These are phyloP conservation scores for Paramecium pentaurelia DNA, from an alignment of 73 alveolate genomes.

Conservation along the genomic window DNA sequence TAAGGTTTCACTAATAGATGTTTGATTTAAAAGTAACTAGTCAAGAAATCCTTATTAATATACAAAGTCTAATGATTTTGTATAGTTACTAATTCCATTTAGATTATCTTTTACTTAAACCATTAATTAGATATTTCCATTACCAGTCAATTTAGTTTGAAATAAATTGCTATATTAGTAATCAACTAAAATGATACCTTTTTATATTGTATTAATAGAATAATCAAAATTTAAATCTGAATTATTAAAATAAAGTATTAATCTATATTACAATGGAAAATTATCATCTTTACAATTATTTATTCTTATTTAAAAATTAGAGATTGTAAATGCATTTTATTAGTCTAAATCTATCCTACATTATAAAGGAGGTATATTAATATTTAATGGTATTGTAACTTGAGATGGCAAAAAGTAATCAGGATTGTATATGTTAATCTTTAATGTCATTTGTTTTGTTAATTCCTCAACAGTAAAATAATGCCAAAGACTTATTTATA, in stretches of 20 bases:
- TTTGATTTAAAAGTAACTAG: neutral
- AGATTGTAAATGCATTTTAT: neutral
- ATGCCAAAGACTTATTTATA: neutral
- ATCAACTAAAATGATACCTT: neutral
- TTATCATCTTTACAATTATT: neutral
- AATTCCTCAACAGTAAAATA: neutral
- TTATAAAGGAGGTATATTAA: neutral
- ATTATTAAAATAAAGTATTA: neutral
- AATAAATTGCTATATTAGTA: neutral
- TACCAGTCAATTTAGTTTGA: neutral
- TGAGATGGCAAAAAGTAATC: neutral
- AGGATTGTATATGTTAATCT: neutral
- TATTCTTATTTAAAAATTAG: neutral
- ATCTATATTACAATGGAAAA: neutral
- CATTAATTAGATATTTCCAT: neutral
- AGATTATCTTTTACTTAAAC: neutral
- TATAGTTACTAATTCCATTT: neutral
- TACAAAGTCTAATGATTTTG: neutral
- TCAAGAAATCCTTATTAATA: neutral
- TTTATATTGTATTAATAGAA: neutral
- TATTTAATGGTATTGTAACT: neutral
- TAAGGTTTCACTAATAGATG: neutral
- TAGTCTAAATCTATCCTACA: neutral
- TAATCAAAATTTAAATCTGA: neutral
- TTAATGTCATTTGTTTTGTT: neutral